Conservation (phyloP, 2,329 filamentous ascomycete species). For the Apiospora marii region DNA sequence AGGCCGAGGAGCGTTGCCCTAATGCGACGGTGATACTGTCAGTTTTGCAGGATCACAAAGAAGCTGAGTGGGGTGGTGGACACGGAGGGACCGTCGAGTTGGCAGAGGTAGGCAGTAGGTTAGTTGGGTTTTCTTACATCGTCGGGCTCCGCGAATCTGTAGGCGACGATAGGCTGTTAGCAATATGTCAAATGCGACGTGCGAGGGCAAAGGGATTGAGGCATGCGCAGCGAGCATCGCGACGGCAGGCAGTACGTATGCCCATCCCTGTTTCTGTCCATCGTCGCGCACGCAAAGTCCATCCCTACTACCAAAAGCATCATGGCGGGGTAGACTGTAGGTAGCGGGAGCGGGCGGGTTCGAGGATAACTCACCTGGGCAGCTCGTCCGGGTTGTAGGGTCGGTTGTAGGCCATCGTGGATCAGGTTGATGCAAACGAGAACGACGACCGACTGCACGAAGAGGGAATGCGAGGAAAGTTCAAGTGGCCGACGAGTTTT, state of each 20-base stretch:
- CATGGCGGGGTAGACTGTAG: conserved; percentile 29
- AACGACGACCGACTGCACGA: conserved; percentile 6
- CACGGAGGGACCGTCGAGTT: conserved; percentile 26
- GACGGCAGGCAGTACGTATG: not conserved
- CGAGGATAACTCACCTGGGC: conserved; percentile 73
- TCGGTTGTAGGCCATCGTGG: conserved; percentile 89
- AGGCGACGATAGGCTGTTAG: conserved; percentile 1
- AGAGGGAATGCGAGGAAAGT: not conserved
- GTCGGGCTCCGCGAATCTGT: conserved; percentile 78
- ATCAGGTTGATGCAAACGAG: conserved; percentile 14
- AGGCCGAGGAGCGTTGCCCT: conserved; percentile 22
- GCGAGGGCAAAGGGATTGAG: not conserved
- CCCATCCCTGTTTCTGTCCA: not conserved
- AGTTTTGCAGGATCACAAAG: conserved; percentile 2
- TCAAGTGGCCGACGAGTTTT: not conserved
- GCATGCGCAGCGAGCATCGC: not conserved
- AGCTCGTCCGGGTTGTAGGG: conserved; percentile 94
- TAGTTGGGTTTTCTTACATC: conserved; percentile 54
- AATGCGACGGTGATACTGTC: conserved; percentile 5
- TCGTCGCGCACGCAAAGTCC: conserved; percentile 29
- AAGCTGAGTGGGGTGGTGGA: conserved; percentile 19
- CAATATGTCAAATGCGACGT: not conserved
- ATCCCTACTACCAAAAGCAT: conserved; percentile 23
- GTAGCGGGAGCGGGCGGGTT: conserved; percentile 23
- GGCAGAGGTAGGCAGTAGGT: no score